Evolutionary conservation across 108 stramenopile genomes (phyloP), one percentile per base, ranked within the genome.

Genomic region (Cyclotella sp.): DNA sequence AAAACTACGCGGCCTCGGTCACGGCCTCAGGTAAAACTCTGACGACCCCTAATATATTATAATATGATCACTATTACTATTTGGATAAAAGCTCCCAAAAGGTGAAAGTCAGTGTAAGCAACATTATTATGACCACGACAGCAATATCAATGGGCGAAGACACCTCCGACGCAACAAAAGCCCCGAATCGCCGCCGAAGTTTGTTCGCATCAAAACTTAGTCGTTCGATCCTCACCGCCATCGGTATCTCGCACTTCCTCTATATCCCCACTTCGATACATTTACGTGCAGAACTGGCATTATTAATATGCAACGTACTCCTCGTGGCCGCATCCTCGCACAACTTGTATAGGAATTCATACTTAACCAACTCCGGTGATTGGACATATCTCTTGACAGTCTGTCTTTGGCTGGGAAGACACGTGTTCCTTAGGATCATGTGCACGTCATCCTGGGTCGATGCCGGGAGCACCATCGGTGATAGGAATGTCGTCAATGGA

Each of bases 391-490:
- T 83, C n/a, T 3, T 63, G 11, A 42, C 34, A 39, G 73, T 70
- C 3, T 54, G 42, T 7, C 0, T 78, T 7, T 83, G 82, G 82
- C 57, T 79, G 4, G 82, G 82, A 4, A 34, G 82, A 12, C 77
- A 83, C 61, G 67, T 78, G 24, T 15, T 83, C 0, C 15, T 83
- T 16, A 46, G 82, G 28, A 26, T 78, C 5, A 46, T 75, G 1
- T 83, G 82, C 73, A 83, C 82, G 27, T 19, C 26, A 0, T 55
- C 80, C 13, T 81, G 80, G 80, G 46, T 81, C 8, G 73, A 64
- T 75, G 59, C 46, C 18, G 54, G 57, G 19, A 14, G 49, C 15
- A 21, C 18, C 44, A n/a, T 6, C 24, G 10, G 11, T 6, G 63
- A 55, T 7, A 21, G 52, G 40, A 57, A 14, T 15, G 18, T 0